Evolutionary conservation across 495 filamentous ascomycete species (phyloP), one percentile per base, ranked within the genome.

Genomic region (Podospora tetraspora): DNA sequence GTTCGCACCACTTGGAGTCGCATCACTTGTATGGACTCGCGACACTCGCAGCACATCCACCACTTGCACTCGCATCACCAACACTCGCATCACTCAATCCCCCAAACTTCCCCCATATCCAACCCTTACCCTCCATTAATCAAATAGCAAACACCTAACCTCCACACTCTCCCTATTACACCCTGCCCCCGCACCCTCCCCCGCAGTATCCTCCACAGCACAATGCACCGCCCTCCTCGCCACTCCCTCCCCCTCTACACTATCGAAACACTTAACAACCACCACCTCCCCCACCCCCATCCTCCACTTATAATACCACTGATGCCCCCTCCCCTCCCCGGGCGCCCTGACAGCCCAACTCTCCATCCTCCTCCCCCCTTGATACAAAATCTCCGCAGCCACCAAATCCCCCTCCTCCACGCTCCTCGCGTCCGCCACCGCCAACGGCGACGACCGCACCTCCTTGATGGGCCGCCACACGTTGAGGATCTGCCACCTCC

Each of bases 271-370:
- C 79, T 91, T 91, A 75, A 91, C 89, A 61, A 91, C 71, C 25
- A 86, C 75, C n/a, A 89, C 86, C 79, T 90, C 78, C 64, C 85
- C 78, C 11, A 88, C 86, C 13, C 78, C 79, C 72, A 87, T 82
- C 4, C 86, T 87, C 66, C 84, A 87, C 86, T 90, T 90, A 78
- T 93, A 97, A 75, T 86, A 87, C 91, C 92, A 96, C 72, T 82
- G 76, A 78, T 92, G 87, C 2, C 63, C 71, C 3, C 78, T 72
- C 67, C 84, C 84, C 60, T 85, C 82, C 66, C 79, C 78, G 25
- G 88, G 87, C 2, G 91, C 93, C 82, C 91, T 90, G 88, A 84
- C 66, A 10, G 61, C 24, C 59, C 63, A 63, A 2, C 1, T 24
- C 57, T 43, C 57, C 63, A 56, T 59, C 63, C 63, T 59, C 63